Base-by-base conservation (phyloP, 2,329 filamentous ascomycete species). In the Furcasterigmium furcatum region DNA sequence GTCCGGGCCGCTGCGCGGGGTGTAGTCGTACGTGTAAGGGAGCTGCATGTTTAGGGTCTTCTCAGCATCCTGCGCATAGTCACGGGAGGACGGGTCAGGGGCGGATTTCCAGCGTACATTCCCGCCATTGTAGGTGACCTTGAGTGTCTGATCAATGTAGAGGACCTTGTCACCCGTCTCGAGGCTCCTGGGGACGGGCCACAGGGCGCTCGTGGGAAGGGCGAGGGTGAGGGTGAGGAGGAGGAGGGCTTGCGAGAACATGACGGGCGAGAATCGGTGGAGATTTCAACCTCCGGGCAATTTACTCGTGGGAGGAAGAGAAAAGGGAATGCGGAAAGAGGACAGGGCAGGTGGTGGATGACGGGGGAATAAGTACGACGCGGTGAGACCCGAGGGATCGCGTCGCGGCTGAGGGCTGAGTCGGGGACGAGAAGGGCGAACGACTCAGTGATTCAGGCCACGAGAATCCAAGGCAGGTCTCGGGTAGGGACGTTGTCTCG, bases 101-200 rank as follows among this genome's bases (percentile, higher is more conserved):
- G 54, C 57, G 56, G 60, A 60, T 64, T 53, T 58, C 66, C 63
- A 73, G 60, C 77, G 60, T 81, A 83, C 79, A 63, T 58, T 60
- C 59, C 65, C 66, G 55, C 77, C 76, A 65, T 84, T 83, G 59
- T 83, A 84, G 32, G 75, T 80, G 47, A 84, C 67, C 13, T 67
- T 56, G 47, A 84, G 60, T 52, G 67, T 65, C 49, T 73, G 63
- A 49, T 71, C 66, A 55, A 84, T 76, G 63, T 75, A 80, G 50
- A 84, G 62, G 25, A 71, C 67, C 9, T 68, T 68, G 52, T 71
- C 71, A 46, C 80, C 80, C 14, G 72, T 77, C 38, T 68, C 72
- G 44, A 76, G 67, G 32, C 66, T 68, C 44, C 67, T 65, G 3
- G 80, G 80, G 19, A 72, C 66, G 12, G 80, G 80, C 80, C 80